Percentiles rank a stretch among this genome's conserved stretches.
phyloP scores from a whole-genome alignment of 176 grass and related monocot genomes.

The Echinochloa phyllopogon region DNA sequence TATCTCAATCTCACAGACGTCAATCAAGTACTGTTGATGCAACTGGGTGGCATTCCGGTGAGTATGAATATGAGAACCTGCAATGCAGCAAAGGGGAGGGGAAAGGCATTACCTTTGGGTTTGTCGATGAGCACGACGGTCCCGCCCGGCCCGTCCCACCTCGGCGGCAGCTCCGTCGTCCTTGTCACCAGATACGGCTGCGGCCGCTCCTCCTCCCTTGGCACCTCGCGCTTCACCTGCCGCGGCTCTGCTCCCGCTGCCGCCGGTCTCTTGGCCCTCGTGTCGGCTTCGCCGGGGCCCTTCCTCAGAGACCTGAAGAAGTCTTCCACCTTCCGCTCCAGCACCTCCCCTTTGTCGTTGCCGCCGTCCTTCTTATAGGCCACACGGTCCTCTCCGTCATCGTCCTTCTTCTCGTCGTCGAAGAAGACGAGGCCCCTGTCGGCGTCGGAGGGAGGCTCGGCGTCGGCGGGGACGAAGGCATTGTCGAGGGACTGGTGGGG shows the following conservation, averaged over 20 bases:
- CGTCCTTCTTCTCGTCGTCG: conserved; percentile 53
- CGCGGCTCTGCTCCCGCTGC: conserved; percentile 4
- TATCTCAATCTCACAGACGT: background rate
- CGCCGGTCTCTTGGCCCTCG: conserved; percentile 15
- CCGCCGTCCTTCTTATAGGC: background rate
- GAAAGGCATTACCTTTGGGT: conserved; percentile 68
- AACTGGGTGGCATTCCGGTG: background rate
- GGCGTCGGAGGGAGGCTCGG: conserved; percentile 27
- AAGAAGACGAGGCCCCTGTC: conserved; percentile 85
- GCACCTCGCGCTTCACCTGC: conserved; percentile 35
- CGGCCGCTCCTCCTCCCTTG: conserved; percentile 35
- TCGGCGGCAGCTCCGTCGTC: conserved; percentile 82
- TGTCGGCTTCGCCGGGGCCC: conserved; percentile 30
- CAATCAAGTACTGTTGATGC: background rate
- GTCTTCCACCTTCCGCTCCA: conserved; percentile 90
- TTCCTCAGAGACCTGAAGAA: conserved; percentile 94
- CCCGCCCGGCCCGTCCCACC: conserved; percentile 79
- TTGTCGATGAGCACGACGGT: conserved; percentile 92
- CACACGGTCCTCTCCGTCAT: background rate
- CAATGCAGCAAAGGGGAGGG: background rate
- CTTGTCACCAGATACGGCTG: conserved; percentile 67
- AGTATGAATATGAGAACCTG: background rate
- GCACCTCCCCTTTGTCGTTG: conserved; percentile 50
- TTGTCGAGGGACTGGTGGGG: conserved; percentile 94
- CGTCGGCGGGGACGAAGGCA: conserved; percentile 65